phyloP scores from a whole-genome alignment of 768 basidiomycete genomes.

The Dictyophora rubrovolvata region DNA sequence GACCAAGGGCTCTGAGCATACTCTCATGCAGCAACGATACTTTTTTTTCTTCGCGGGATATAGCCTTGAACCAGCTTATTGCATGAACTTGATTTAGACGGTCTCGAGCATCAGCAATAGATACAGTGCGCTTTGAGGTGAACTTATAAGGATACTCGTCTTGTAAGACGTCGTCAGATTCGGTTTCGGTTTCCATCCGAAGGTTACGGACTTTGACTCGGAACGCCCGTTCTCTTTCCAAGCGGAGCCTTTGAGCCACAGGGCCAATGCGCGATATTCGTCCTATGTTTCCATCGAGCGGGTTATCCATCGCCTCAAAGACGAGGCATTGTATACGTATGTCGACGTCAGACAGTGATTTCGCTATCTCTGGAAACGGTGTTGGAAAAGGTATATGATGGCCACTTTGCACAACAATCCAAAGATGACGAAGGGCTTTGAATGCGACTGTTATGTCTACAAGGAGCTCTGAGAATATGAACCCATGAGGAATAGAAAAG shows the following conservation, averaged over 20 bases:
- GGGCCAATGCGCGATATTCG: slow-evolving; percentile 65
- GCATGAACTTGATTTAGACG: slow-evolving; percentile 63
- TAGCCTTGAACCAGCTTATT: slow-evolving; percentile 58
- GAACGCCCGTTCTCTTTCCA: slow-evolving; percentile 75
- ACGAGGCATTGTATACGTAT: slow-evolving; percentile 52
- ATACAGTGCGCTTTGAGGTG: slow-evolving; percentile 50
- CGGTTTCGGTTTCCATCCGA: slow-evolving; percentile 25
- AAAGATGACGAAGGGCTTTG: slow-evolving; percentile 68
- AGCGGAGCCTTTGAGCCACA: slow-evolving; percentile 57
- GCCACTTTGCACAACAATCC: slow-evolving; percentile 42
- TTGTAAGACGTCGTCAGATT: slow-evolving; percentile 18
- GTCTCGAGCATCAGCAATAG: slow-evolving; percentile 59
- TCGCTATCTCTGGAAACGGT: slow-evolving; percentile 66
- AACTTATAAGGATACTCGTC: slow-evolving; percentile 52
- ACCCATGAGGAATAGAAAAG: slow-evolving; percentile 73
- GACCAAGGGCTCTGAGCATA: slow-evolving; percentile 36
- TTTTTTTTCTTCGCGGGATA: slow-evolving; percentile 36
- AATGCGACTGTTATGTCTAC: slow-evolving; percentile 55
- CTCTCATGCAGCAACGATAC: slow-evolving; percentile 39
- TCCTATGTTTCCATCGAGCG: slow-evolving; percentile 68
- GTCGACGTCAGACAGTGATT: slow-evolving; percentile 52
- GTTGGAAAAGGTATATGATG: slow-evolving; percentile 42
- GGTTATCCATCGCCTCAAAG: slow-evolving; percentile 75
- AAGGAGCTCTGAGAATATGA: slow-evolving; percentile 64
- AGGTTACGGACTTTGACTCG: slow-evolving; percentile 67